Percentiles rank a stretch among this genome's conserved stretches.
These are phyloP conservation scores for Yueomyces sinensis DNA, from an alignment of 805 yeast species.

Conservation along the genomic window DNA sequence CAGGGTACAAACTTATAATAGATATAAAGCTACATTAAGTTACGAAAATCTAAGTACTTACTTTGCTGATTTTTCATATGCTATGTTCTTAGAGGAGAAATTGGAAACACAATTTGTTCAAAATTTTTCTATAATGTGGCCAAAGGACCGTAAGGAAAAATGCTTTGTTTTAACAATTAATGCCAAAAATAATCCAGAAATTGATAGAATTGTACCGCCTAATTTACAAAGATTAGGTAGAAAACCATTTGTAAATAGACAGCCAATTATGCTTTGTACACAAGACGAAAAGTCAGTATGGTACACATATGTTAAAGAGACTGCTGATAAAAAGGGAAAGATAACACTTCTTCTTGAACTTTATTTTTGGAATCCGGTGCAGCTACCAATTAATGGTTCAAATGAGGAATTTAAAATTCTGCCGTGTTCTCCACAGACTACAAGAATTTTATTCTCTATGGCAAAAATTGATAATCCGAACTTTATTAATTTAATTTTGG, in stretches of 20 bases:
- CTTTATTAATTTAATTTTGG: conserved; percentile 40
- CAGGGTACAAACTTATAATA: conserved; percentile 23
- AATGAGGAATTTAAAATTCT: conserved; percentile 30
- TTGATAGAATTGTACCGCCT: conserved; percentile 37
- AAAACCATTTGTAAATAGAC: conserved; percentile 45
- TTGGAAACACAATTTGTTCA: conserved; percentile 32
- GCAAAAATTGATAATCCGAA: conserved; percentile 37
- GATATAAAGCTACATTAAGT: conserved; percentile 29
- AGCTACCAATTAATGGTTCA: conserved; percentile 30
- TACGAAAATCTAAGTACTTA: conserved; percentile 40
- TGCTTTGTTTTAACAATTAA: conserved; percentile 16
- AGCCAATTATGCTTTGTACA: conserved; percentile 40
- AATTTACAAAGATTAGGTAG: conserved; percentile 41
- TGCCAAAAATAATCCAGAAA: conserved; percentile 22
- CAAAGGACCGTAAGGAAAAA: conserved; percentile 29
- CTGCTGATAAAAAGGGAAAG: conserved; percentile 20
- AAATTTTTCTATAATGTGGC: conserved; percentile 43
- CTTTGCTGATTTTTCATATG: conserved; percentile 45
- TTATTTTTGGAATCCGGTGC: conserved; percentile 44
- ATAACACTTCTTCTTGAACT: conserved; percentile 33
- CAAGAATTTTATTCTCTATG: conserved; percentile 57
- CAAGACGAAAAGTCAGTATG: conserved; percentile 40
- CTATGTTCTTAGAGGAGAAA: conserved; percentile 50
- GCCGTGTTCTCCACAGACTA: conserved; percentile 52
- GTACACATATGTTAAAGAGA: conserved; percentile 44